Percentiles rank a stretch among this genome's conserved stretches.
Conservation (phyloP, 106 monocot genomes). For the Alisma plantagoaquatica region DNA sequence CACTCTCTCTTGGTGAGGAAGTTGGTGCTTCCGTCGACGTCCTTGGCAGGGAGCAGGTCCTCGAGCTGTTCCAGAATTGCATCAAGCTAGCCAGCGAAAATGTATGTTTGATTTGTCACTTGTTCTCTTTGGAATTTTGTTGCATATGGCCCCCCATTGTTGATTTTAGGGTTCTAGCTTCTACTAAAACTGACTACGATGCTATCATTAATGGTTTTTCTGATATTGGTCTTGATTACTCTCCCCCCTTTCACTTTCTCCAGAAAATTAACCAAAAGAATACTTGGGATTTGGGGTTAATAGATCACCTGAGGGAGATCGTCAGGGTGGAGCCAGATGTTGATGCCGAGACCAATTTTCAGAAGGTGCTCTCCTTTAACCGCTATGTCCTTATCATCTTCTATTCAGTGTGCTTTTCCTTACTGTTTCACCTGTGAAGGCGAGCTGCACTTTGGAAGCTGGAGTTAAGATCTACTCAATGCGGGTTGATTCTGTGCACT, state of each 20-base stretch:
- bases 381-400: neutral
- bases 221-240: neutral
- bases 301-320: constrained; percentile 92
- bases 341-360: constrained; percentile 92
- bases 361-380: constrained; percentile 47
- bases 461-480: constrained; percentile 95
- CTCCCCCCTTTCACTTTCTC: constrained; percentile 5
- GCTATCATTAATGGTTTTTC: neutral
- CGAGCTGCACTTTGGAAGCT: constrained; percentile 96
- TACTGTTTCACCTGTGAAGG: constrained; percentile 27
- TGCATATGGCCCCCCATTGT: neutral
- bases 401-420: neutral
- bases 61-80: constrained; percentile 94
- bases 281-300: constrained; percentile 93
- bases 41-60: constrained; percentile 58
- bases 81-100: constrained; percentile 95
- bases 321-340: constrained; percentile 46
- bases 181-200: neutral
- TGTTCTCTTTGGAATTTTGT: neutral
- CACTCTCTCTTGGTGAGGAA: neutral
- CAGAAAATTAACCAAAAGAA: constrained; percentile 99
- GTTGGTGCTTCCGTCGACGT: constrained; percentile 3
- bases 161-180: neutral
- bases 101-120: constrained; percentile 32
- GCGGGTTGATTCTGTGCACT: constrained; percentile 93